Percentiles rank a stretch among this genome's conserved stretches.
Evolutionary conservation across 257 asterid species (phyloP).

Genomic region (Nicotiana knightiana): DNA sequence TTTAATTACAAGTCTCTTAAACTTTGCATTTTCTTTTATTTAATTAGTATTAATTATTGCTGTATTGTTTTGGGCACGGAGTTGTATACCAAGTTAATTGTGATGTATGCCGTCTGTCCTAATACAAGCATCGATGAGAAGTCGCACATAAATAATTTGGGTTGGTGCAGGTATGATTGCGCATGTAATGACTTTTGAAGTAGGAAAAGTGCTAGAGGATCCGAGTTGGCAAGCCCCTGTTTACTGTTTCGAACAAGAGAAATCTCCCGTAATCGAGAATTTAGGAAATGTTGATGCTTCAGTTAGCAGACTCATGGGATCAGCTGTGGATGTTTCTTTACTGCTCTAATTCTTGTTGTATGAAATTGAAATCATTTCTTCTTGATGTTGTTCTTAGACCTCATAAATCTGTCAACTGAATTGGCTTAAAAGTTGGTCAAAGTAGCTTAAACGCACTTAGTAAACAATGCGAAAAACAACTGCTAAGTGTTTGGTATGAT

Average conservation of each 20-base stretch:
- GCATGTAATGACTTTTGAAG: constrained; percentile 79
- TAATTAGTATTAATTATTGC: neutral
- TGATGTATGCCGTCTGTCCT: no score
- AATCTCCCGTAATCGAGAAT: neutral
- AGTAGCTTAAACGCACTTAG: no score
- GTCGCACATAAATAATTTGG: neutral
- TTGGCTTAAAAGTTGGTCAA: no score
- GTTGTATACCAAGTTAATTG: no score
- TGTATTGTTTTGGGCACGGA: neutral
- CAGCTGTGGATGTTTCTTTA: neutral
- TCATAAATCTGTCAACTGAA: neutral
- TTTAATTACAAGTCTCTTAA: neutral
- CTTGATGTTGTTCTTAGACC: neutral
- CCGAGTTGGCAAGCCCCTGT: constrained; percentile 77
- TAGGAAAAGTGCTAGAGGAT: constrained; percentile 63
- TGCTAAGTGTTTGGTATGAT: no score
- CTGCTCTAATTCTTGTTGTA: neutral
- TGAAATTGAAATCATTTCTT: neutral
- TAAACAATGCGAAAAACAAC: no score
- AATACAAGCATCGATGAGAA: no score
- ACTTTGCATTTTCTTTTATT: neutral
- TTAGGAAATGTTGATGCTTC: neutral
- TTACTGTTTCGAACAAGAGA: constrained; percentile 41
- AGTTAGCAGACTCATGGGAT: constrained; percentile 28
- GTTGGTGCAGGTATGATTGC: constrained; percentile 40